Base-by-base conservation (phyloP, 345 rosid species). In the Populus simonii region DNA sequence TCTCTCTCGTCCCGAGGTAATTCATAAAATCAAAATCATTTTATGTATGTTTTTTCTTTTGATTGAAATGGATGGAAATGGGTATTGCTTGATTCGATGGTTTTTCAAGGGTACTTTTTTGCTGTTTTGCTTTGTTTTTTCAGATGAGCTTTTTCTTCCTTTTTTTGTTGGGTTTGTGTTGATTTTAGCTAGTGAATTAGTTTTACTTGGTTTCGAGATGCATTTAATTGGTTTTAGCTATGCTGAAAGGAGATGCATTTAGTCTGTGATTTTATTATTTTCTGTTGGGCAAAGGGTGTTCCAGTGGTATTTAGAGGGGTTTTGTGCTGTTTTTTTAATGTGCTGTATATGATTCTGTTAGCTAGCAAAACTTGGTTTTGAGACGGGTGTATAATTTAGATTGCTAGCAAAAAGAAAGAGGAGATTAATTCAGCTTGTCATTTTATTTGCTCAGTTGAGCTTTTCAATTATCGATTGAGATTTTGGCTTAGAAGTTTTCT, bases 1-100 rank as follows among this genome's bases (percentile, higher is more conserved):
- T 36, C 98, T 96, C 81, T 91, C 99, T 41, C 97, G 91, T 18
- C 99, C 97, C 1, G 90, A 95, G 94, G 97, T 91, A 79, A 70
- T 9, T 4, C 5, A 27, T 0, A 6, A 12, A 6, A n/a, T 80
- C 49, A 41, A 41, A 41, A 41, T 41, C 45, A 41, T 41, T 41
- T 10, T 41, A 41, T 41, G 13, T 47, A 47, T 47, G 25, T 59
- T 59, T 59, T 33, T 4, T 15, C 29, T 59, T 59, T n/a, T 59
- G 2, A 59, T 23, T 59, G 63, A 59, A 59, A 8, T n/a, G 63
- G 23, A 59, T 23, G 29, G 2, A 57, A 59, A 59, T 59, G 63
- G 29, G 6, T 59, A 23, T 59, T 59, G 15, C 63, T 59, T 22
- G 63, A 59, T 59, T 59, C 23, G 15, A 59, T 59, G 63, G 27